Conservation (phyloP, 1,284 basidiomycete species). For the Ceratobasidium sp. region DNA sequence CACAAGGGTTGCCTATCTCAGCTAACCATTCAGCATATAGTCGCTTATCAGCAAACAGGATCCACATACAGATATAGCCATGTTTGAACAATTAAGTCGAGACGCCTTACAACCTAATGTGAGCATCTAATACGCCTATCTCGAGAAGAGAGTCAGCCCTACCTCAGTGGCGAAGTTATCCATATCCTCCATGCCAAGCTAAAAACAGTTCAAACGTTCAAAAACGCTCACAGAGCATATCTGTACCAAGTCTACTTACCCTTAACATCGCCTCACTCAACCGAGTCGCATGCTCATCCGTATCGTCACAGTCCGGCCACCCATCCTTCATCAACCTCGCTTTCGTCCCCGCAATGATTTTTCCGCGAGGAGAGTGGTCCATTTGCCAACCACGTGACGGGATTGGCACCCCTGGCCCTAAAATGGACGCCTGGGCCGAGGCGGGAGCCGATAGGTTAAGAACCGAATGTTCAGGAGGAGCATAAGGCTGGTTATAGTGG, state of each 20-base stretch:
- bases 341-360: background rate
- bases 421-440: slow-evolving; percentile 11
- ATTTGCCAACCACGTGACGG: slow-evolving; percentile 19
- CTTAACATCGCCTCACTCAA: slow-evolving; percentile 26
- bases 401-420: slow-evolving; percentile 18
- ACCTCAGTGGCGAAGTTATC: slow-evolving; percentile 28
- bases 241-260: slow-evolving; percentile 10
- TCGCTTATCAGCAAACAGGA: background rate
- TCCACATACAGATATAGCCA: slow-evolving; percentile 33
- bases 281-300: slow-evolving; percentile 13
- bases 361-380: slow-evolving; percentile 14
- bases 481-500: background rate
- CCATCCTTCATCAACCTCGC: slow-evolving; percentile 28
- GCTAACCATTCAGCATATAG: background rate
- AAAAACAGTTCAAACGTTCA: no score
- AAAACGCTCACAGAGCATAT: no score
- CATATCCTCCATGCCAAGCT: slow-evolving; percentile 32
- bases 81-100: slow-evolving; percentile 35
- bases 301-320: slow-evolving; percentile 29
- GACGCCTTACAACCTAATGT: slow-evolving; percentile 12
- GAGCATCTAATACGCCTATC: background rate
- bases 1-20: slow-evolving; percentile 20
- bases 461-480: background rate
- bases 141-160: background rate
- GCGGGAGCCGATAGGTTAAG: background rate